A percentile compares a stretch with the other conserved stretches of the same genome.
Conservation (phyloP, 208 protist genomes). For the Leishmania guyanensis region DNA sequence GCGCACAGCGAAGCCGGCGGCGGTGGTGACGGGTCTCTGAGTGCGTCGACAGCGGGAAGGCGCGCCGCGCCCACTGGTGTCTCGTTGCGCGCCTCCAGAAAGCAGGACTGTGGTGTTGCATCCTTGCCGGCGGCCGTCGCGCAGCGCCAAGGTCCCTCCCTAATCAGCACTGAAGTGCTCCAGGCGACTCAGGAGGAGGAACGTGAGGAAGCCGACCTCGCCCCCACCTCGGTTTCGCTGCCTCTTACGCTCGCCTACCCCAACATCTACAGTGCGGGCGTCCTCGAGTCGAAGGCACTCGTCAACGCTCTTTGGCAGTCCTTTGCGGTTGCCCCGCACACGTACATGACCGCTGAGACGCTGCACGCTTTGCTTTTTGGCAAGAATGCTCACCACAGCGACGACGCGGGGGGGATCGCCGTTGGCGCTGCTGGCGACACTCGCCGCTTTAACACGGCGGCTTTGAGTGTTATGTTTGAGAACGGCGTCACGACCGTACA, state of each 20-base stretch:
- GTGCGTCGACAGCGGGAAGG: not conserved
- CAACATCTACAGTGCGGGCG: constrained; percentile 54
- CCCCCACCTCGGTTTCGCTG: not conserved
- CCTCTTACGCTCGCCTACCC: constrained; percentile 33
- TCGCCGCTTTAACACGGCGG: constrained; percentile 23
- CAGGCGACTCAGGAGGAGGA: constrained; percentile 5
- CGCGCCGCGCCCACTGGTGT: not conserved
- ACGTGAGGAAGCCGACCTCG: not conserved
- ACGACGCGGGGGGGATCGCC: not conserved
- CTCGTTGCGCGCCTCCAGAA: not conserved
- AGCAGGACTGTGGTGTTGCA: not conserved
- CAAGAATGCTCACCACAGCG: not conserved
- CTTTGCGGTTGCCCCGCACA: constrained; percentile 49
- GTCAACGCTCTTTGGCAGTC: constrained; percentile 51
- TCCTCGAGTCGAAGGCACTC: constrained; percentile 40
- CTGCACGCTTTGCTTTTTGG: constrained; percentile 62
- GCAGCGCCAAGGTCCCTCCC: constrained; percentile 5
- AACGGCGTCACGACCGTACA: constrained; percentile 57
- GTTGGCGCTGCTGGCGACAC: not conserved
- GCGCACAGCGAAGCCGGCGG: not conserved
- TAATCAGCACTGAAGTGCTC: constrained; percentile 15
- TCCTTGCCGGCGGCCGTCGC: not conserved
- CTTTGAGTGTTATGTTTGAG: constrained; percentile 46
- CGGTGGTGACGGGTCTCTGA: not conserved
- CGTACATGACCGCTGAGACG: constrained; percentile 64